These are phyloP conservation scores for Sanghuangporus weigelae DNA, from an alignment of 1,284 basidiomycete genomes.

Conservation along the genomic window DNA sequence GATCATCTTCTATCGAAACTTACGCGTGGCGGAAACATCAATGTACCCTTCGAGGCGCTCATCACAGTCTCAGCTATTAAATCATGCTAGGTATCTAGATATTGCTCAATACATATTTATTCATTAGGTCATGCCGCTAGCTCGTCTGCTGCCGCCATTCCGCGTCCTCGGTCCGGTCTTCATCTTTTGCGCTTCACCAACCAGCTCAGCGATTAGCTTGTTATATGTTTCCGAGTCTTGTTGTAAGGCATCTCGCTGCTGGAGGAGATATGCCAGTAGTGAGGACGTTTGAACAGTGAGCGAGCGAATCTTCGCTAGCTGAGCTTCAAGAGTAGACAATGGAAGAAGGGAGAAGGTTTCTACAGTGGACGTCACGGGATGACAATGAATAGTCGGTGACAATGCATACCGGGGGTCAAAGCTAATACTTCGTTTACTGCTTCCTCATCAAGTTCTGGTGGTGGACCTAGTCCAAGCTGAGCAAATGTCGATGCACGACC, in stretches of 20 bases:
- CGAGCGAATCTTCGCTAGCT: slow-evolving; percentile 58
- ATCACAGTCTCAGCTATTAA: neutral
- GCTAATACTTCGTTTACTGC: slow-evolving; percentile 63
- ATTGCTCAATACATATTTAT: neutral
- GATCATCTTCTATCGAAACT: neutral
- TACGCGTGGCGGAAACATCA: neutral
- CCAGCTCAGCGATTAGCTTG: slow-evolving; percentile 72
- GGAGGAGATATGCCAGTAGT: slow-evolving; percentile 74
- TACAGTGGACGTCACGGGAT: slow-evolving; percentile 27
- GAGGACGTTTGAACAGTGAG: slow-evolving; percentile 72
- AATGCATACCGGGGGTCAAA: slow-evolving; percentile 56
- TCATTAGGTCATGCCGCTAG: slow-evolving; percentile 40
- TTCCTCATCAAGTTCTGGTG: slow-evolving; percentile 63
- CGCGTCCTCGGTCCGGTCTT: slow-evolving; percentile 44
- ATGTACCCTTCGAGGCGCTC: neutral
- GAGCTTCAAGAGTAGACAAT: slow-evolving; percentile 55
- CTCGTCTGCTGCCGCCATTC: slow-evolving; percentile 42
- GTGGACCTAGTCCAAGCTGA: slow-evolving; percentile 64
- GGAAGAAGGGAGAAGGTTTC: slow-evolving; percentile 70
- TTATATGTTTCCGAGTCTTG: slow-evolving; percentile 88
- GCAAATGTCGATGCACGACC: slow-evolving; percentile 32
- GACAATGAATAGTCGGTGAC: slow-evolving; percentile 9
- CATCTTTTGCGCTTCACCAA: slow-evolving; percentile 77
- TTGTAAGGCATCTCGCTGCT: slow-evolving; percentile 77
- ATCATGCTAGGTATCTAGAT: slow-evolving; percentile 3